phyloP scores from a whole-genome alignment of 352 stramenopile species.

The Blastocystis hominis region DNA sequence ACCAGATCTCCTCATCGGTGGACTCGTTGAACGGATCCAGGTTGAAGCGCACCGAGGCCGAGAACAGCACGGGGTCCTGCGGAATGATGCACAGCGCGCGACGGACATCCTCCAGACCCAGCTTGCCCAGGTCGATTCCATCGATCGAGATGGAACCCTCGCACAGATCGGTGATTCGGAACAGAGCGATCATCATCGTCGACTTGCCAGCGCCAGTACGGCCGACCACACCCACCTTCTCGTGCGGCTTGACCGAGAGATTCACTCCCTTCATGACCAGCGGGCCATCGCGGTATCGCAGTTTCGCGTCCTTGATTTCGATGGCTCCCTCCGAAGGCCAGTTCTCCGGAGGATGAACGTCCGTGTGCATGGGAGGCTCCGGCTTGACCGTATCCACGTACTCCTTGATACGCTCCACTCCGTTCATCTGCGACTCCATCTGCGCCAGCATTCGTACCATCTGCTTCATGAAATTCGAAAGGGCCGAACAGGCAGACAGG shows the following conservation, averaged over 20 bases:
- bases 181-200: conserved; percentile 76
- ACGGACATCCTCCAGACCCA: conserved; percentile 68
- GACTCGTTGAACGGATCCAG: conserved; percentile 71
- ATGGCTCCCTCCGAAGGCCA: conserved; percentile 73
- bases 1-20: conserved; percentile 62
- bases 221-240: conserved; percentile 80
- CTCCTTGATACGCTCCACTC: conserved; percentile 80
- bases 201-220: conserved; percentile 76
- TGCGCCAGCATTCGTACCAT: neutral
- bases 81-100: conserved; percentile 72
- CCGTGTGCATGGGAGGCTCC: conserved; percentile 8
- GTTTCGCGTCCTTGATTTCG: conserved; percentile 68
- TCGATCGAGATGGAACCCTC: conserved; percentile 76
- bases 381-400: conserved; percentile 64
- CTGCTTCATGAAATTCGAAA: neutral
- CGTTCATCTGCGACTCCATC: conserved; percentile 60
- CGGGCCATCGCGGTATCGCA: conserved; percentile 64
- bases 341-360: conserved; percentile 58
- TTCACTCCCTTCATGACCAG: conserved; percentile 62
- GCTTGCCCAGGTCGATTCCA: conserved; percentile 61
- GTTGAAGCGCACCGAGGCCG: conserved; percentile 74
- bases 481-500: neutral
- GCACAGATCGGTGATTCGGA: conserved; percentile 80
- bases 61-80: conserved; percentile 71
- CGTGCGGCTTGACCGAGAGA: conserved; percentile 67